A percentile compares a stretch with the other conserved stretches of the same genome.
Evolutionary conservation across 345 rosid genomes (phyloP).

Genomic region (Eucalyptus coolabah): DNA sequence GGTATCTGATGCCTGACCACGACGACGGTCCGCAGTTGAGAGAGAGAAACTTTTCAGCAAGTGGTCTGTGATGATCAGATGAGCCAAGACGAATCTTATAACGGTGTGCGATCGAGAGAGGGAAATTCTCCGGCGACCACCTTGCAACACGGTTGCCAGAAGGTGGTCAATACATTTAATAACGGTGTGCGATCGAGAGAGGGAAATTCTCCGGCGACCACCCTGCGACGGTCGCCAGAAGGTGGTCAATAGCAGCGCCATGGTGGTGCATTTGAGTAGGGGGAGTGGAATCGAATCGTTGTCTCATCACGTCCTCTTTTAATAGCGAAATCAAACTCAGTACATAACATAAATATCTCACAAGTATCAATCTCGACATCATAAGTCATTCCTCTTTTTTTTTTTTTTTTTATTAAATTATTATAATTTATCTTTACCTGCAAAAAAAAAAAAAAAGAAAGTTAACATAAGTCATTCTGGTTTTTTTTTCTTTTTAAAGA

Average conservation of each 20-base stretch:
- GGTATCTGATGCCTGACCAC: too few species aligned
- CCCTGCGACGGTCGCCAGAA: not conserved
- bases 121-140: not conserved
- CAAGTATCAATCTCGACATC: not conserved
- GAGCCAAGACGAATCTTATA: not conserved
- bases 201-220: not conserved
- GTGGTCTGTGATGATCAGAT: not conserved
- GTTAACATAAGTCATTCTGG: too few species aligned
- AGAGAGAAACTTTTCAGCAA: not conserved
- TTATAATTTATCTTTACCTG: too few species aligned
- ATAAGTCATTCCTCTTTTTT: not conserved
- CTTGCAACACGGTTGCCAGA: not conserved
- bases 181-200: not conserved
- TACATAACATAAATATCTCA: fast-evolving
- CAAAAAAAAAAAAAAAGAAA: too few species aligned
- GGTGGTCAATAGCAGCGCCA: not conserved
- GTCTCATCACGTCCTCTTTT: not conserved
- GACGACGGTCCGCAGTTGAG: not conserved
- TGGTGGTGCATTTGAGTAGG: not conserved
- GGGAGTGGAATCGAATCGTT: not conserved
- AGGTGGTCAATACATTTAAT: not conserved
- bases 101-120: not conserved
- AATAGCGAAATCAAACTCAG: fast-evolving
- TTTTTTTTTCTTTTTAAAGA: too few species aligned
- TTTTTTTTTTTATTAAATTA: too few species aligned